phyloP scores from a whole-genome alignment of 768 basidiomycete genomes.

The Russula ochroleuca region DNA sequence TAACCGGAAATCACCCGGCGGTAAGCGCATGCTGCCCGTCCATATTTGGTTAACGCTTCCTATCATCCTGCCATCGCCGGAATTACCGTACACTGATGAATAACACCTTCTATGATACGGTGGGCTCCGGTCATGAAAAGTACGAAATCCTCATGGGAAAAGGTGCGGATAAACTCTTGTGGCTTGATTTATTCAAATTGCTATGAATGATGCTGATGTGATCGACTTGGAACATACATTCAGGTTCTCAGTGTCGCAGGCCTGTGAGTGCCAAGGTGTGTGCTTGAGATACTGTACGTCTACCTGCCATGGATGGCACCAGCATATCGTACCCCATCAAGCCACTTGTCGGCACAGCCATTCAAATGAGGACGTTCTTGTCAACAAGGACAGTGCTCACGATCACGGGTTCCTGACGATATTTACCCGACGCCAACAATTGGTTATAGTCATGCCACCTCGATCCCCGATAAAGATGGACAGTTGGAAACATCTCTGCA shows the following conservation, averaged over 20 bases:
- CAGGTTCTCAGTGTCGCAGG: background rate
- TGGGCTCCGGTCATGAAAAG: background rate
- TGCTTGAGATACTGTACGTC: background rate
- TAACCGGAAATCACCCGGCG: no score
- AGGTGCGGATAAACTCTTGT: slow-evolving; percentile 11
- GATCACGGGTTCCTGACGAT: slow-evolving; percentile 14
- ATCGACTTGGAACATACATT: background rate
- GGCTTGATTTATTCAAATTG: slow-evolving; percentile 16
- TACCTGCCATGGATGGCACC: background rate
- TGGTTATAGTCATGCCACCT: background rate
- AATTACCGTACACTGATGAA: background rate
- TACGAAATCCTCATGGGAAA: slow-evolving; percentile 12
- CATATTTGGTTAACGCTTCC: background rate
- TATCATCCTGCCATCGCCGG: background rate
- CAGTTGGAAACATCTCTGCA: background rate
- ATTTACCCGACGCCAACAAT: slow-evolving; percentile 5
- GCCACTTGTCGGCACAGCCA: background rate
- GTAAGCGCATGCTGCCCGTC: no score
- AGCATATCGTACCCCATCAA: background rate
- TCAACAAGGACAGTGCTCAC: background rate
- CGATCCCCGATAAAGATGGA: background rate
- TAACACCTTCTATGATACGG: background rate
- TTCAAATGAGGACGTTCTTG: background rate
- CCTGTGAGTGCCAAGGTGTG: no score
- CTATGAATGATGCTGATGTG: background rate